Percentiles rank a stretch among this genome's conserved stretches.
Conservation (phyloP, 345 rosid species). For the Linum tenue region DNA sequence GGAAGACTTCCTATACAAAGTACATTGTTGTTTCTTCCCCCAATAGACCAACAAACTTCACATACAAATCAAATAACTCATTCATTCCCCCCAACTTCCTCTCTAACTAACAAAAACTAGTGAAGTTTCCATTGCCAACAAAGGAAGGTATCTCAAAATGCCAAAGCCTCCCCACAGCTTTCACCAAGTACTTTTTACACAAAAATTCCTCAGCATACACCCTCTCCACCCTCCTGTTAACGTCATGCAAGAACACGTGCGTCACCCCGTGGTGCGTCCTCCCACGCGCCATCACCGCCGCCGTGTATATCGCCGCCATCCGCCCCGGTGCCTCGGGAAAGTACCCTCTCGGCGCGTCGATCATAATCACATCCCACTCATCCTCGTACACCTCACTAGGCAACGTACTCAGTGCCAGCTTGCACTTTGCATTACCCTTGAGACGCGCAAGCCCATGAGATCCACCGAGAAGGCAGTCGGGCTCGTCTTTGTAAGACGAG, state of each 20-base stretch:
- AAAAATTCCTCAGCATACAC: constrained; percentile 1
- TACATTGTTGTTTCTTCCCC: neutral
- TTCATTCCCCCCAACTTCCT: too few species aligned
- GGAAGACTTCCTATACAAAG: too few species aligned
- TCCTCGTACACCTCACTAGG: constrained; percentile 5
- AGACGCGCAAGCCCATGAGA: neutral
- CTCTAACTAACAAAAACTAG: too few species aligned
- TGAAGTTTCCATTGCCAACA: too few species aligned
- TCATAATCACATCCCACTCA: constrained; percentile 7
- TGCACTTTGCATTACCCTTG: neutral
- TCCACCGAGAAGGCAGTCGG: neutral
- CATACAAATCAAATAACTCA: too few species aligned
- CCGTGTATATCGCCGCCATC: constrained; percentile 7
- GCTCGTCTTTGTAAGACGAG: neutral
- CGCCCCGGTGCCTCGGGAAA: constrained; percentile 3
- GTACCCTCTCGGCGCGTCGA: constrained; percentile 9
- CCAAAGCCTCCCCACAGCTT: constrained; percentile 10
- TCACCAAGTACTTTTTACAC: constrained; percentile 5
- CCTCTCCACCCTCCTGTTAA: constrained; percentile 4
- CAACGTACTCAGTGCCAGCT: constrained; percentile 6
- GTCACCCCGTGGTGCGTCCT: neutral
- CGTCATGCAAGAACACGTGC: constrained; percentile 6
- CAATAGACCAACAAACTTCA: too few species aligned
- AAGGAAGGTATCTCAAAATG: neutral
- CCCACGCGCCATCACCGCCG: constrained; percentile 4